phyloP scores from a whole-genome alignment of 1,139 yeast genomes.

The Schizosaccharomyces versatilis region DNA sequence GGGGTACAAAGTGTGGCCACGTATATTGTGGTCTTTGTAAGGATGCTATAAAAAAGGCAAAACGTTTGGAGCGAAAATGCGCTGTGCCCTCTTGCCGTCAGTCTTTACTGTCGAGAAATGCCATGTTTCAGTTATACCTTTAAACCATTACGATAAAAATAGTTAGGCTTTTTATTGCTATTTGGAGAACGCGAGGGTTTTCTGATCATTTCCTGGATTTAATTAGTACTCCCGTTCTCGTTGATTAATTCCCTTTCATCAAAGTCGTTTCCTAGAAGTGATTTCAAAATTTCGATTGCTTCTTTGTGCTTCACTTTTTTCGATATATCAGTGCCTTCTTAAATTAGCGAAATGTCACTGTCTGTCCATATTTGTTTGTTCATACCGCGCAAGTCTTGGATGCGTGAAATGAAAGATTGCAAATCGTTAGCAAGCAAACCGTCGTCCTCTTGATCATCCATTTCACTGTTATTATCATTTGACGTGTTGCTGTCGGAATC shows the following conservation, averaged over 20 bases:
- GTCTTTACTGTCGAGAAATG: neutral
- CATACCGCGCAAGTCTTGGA: too few species aligned
- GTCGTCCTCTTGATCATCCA: neutral
- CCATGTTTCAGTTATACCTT: neutral
- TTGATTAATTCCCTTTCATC: neutral
- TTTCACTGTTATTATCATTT: neutral
- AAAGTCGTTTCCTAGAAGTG: neutral
- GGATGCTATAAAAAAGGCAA: neutral
- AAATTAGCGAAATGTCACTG: too few species aligned
- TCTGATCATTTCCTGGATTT: too few species aligned
- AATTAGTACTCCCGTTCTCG: too few species aligned
- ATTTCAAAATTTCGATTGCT: neutral
- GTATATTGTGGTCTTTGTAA: neutral
- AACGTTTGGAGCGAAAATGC: neutral
- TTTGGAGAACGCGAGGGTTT: too few species aligned
- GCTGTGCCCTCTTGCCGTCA: neutral
- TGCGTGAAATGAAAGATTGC: too few species aligned
- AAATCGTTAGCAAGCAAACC: neutral
- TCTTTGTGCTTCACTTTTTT: neutral
- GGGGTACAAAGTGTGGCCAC: conserved; percentile 1
- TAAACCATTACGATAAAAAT: too few species aligned
- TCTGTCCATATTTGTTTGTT: too few species aligned
- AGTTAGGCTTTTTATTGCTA: too few species aligned
- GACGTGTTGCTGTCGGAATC: neutral
- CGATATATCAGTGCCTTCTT: neutral